These are phyloP conservation scores for Hyphopichia khmerensis DNA, from an alignment of 1,139 yeast genomes.

Conservation along the genomic window DNA sequence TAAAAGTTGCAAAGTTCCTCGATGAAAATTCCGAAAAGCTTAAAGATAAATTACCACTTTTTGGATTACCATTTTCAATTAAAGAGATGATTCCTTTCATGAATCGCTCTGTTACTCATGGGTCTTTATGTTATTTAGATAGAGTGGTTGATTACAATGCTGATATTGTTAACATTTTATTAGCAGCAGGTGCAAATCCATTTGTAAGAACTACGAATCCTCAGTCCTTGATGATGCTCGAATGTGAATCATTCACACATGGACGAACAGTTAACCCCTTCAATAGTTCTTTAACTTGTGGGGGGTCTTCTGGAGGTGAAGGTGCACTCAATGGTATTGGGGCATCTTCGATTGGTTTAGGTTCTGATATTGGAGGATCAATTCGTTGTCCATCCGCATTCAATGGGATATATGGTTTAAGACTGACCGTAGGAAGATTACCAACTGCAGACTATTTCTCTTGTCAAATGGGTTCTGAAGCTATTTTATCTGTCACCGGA, in stretches of 20 bases:
- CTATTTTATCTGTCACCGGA: constrained; percentile 46
- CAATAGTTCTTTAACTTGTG: constrained; percentile 19
- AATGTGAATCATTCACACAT: constrained; percentile 11
- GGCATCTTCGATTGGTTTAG: constrained; percentile 32
- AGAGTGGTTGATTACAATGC: constrained; percentile 20
- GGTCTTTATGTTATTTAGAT: constrained; percentile 15
- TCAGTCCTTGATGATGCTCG: constrained; percentile 15
- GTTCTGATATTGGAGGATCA: constrained; percentile 67
- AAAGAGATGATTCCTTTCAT: constrained; percentile 13
- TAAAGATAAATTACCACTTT: constrained; percentile 6
- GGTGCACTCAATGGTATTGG: constrained; percentile 20
- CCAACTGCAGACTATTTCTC: constrained; percentile 19
- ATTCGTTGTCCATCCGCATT: constrained; percentile 58
- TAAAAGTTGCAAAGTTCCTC: constrained; percentile 15
- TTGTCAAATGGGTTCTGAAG: constrained; percentile 29
- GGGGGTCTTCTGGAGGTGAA: constrained; percentile 29
- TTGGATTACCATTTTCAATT: constrained; percentile 13
- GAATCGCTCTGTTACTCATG: constrained; percentile 11
- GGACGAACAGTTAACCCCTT: constrained; percentile 23
- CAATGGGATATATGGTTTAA: constrained; percentile 53
- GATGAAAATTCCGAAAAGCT: constrained; percentile 9
- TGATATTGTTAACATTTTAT: constrained; percentile 18
- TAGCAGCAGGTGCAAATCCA: constrained; percentile 11
- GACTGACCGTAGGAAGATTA: constrained; percentile 37
- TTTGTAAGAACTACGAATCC: constrained; percentile 14